A percentile compares a stretch with the other conserved stretches of the same genome.
Evolutionary conservation across 768 basidiomycete species (phyloP).

Genomic region (Suillus weaverae): DNA sequence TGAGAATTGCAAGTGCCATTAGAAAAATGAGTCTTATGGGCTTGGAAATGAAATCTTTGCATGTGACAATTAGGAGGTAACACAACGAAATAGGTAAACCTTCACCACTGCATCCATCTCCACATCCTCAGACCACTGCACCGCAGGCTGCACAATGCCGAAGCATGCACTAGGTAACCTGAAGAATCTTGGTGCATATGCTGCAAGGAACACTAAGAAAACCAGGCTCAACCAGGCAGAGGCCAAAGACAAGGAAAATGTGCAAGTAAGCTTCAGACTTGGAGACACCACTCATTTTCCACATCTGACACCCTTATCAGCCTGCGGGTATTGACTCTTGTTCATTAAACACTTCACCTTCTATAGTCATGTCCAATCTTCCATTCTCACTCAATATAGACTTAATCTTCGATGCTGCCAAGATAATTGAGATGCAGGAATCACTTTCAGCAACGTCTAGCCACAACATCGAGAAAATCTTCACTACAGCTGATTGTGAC

Average conservation of each 20-base stretch:
- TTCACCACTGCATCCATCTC: not conserved
- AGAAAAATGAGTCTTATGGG: too few species aligned
- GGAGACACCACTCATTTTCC: not conserved
- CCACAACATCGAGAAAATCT: too few species aligned
- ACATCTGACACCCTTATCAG: not conserved
- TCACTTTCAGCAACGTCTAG: too few species aligned
- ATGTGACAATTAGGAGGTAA: not conserved
- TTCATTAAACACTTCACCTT: too few species aligned
- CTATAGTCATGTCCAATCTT: too few species aligned
- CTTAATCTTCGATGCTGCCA: too few species aligned
- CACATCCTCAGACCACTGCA: not conserved
- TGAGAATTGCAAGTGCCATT: too few species aligned
- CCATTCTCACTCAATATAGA: too few species aligned
- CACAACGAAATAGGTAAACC: not conserved
- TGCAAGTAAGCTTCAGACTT: not conserved
- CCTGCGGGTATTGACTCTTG: not conserved
- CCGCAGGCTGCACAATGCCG: constrained; percentile 2
- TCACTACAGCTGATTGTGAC: too few species aligned
- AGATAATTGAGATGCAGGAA: too few species aligned
- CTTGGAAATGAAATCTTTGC: too few species aligned
- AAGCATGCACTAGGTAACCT: not conserved
- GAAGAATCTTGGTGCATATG: constrained; percentile 2
- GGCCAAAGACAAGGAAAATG: not conserved
- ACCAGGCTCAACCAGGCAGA: not conserved
- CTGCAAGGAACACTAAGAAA: constrained; percentile 1